These are phyloP conservation scores for Saccharum spontaneum DNA, from an alignment of 176 grass and related monocot genomes.

Conservation along the genomic window DNA sequence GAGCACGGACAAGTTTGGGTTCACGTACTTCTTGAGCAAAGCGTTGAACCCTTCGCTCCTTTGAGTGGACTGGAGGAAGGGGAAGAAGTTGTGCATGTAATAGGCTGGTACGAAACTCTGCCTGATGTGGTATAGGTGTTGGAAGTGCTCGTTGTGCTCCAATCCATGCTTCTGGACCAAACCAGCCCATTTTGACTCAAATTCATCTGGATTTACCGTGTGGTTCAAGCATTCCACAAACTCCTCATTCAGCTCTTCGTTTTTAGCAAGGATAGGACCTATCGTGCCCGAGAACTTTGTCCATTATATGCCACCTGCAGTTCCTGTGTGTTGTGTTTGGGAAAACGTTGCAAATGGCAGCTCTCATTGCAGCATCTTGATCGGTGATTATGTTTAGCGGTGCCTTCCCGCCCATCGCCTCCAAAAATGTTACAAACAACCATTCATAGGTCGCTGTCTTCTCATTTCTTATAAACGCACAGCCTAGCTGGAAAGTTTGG, in stretches of 20 bases:
- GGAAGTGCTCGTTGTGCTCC: not conserved
- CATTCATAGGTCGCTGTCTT: not conserved
- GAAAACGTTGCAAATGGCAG: rapidly evolving
- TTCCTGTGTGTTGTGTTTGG: not conserved
- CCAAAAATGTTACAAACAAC: not conserved
- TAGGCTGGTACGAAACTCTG: no score
- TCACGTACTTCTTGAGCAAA: no score
- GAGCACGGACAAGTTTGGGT: no score
- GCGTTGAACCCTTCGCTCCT: no score
- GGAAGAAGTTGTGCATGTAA: no score
- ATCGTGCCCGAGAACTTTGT: not conserved
- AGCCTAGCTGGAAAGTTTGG: not conserved
- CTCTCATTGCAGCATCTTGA: not conserved
- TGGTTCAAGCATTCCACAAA: not conserved
- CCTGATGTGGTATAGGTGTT: not conserved
- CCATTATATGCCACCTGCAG: not conserved
- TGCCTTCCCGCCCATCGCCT: not conserved
- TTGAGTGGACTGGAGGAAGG: no score
- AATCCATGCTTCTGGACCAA: not conserved
- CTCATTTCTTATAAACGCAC: not conserved
- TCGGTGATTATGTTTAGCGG: not conserved
- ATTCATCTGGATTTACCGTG: not conserved
- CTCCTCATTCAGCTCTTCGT: not conserved
- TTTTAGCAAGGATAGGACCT: not conserved
- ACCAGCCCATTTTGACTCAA: not conserved